These are phyloP conservation scores for Daldinia bambusicola DNA, from an alignment of 495 filamentous ascomycete species.

Conservation along the genomic window DNA sequence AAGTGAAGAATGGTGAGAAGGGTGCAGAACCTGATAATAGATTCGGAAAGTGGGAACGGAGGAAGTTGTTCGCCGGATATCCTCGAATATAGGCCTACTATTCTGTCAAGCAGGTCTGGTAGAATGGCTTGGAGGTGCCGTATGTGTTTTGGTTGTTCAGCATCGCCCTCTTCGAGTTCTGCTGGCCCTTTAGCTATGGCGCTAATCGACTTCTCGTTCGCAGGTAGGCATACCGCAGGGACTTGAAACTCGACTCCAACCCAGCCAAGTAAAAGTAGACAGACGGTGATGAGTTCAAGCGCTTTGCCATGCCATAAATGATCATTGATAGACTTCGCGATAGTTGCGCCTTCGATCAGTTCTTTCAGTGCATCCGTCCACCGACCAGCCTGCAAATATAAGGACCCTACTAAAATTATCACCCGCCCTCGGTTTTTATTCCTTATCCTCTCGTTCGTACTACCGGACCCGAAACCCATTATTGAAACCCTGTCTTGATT, in stretches of 20 bases:
- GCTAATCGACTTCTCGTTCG: conserved; percentile 57
- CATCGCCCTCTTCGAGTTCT: conserved; percentile 55
- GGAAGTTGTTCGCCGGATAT: conserved; percentile 85
- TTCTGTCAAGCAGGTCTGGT: conserved; percentile 76
- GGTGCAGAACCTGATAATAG: conserved; percentile 80
- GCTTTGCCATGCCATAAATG: conserved; percentile 98
- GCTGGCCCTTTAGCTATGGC: conserved; percentile 59
- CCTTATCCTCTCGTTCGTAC: conserved; percentile 76
- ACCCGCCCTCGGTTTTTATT: conserved; percentile 85
- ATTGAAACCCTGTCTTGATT: conserved; percentile 85
- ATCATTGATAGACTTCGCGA: conserved; percentile 83
- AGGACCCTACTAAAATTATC: conserved; percentile 80
- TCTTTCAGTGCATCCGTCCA: conserved; percentile 92
- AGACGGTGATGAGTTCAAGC: conserved; percentile 84
- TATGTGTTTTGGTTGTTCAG: conserved; percentile 56
- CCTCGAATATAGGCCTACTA: conserved; percentile 82
- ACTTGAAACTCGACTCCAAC: conserved; percentile 88
- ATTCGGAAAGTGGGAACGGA: conserved; percentile 82
- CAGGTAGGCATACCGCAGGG: conserved; percentile 60
- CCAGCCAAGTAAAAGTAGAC: conserved; percentile 86
- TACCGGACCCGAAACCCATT: conserved; percentile 81
- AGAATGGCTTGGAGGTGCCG: conserved; percentile 55
- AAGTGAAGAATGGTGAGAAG: conserved; percentile 76
- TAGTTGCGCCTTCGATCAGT: conserved; percentile 78
- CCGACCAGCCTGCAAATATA: conserved; percentile 87